Conservation (phyloP, 2,329 filamentous ascomycete genomes). For the Colletotrichum theobromicola region DNA sequence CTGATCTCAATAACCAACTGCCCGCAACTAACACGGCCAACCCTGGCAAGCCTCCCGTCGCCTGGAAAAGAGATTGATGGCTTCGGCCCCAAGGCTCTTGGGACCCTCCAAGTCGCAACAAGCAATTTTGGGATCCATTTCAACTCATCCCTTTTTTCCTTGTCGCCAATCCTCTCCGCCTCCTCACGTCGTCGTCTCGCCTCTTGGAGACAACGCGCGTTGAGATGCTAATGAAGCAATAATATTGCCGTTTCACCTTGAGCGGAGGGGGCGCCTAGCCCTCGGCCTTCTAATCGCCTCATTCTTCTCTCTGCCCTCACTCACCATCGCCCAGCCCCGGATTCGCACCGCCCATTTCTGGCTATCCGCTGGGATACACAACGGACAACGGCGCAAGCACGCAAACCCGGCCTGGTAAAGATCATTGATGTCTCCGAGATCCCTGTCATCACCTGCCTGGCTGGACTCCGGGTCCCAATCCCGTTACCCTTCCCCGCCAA, state of each 20-base stretch:
- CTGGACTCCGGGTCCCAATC: not conserved
- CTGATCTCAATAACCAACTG: not conserved
- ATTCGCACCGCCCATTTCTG: not conserved
- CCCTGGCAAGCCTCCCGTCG: not conserved
- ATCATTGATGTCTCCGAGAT: constrained; percentile 5
- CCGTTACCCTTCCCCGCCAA: constrained; percentile 1
- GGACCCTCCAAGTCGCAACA: not conserved
- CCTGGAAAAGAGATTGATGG: not conserved
- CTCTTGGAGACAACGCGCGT: not conserved
- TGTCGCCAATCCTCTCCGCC: not conserved
- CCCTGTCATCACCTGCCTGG: constrained; percentile 2
- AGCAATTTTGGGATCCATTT: not conserved
- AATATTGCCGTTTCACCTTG: constrained; percentile 15
- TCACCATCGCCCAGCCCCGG: not conserved
- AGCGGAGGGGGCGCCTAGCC: not conserved
- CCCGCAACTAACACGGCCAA: not conserved
- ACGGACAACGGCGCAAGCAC: not conserved
- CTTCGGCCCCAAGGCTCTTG: not conserved
- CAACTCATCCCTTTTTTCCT: constrained; percentile 1
- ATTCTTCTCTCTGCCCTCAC: not conserved
- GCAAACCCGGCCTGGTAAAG: not conserved
- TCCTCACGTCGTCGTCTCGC: not conserved
- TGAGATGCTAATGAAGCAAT: constrained; percentile 11
- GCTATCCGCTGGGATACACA: not conserved
- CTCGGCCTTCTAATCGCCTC: constrained; percentile 8